Evolutionary conservation across 2,329 filamentous ascomycete genomes (phyloP), one percentile per base, ranked within the genome.

Genomic region (Purpureocillium takamizusanense): DNA sequence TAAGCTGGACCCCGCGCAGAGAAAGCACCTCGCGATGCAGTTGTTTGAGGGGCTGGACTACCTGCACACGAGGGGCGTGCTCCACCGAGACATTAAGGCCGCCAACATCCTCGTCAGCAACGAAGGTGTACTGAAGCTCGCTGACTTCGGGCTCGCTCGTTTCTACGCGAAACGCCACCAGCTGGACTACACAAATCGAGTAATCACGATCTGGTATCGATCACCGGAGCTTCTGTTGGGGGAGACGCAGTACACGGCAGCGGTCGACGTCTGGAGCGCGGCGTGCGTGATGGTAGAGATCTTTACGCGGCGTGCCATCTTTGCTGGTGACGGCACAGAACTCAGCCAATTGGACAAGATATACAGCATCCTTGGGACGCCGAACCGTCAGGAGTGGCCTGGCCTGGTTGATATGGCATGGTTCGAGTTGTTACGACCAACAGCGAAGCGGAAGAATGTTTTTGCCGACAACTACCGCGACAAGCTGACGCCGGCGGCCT

Each of bases 151-250:
- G 15, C 75, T 98, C 12, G 92, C 92, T 11, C 82, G 94, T 29
- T 98, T 98, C 62, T 98, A 95, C 55, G 86, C 88, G 27, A 98
- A 98, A 59, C 81, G 83, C 36, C 81, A 83, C 43, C 86, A 92
- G 58, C 75, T 94, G 34, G 90, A 98, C 58, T 98, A 98, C 60
- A 98, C 92, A 2, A 98, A 98, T 56, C 84, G 92, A 28, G 94
- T 98, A 51, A 95, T 98, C 56, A 98, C 92, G 2, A 95, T 98
- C 48, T 98, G 94, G 94, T 95, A 95, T 59, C 78, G 89, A 4
- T 86, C 87, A 0, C 88, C 89, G 0, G 89, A 95, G 57, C 72
- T 95, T n/a, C 68, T 95, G 0, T 73, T 95, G 1, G 89, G 89
- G 7, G 88, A 94, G 60, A 95, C 89, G 5, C 79, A 86, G 51